phyloP scores from a whole-genome alignment of 2,329 filamentous ascomycete species.

The Diatrype stigma region DNA sequence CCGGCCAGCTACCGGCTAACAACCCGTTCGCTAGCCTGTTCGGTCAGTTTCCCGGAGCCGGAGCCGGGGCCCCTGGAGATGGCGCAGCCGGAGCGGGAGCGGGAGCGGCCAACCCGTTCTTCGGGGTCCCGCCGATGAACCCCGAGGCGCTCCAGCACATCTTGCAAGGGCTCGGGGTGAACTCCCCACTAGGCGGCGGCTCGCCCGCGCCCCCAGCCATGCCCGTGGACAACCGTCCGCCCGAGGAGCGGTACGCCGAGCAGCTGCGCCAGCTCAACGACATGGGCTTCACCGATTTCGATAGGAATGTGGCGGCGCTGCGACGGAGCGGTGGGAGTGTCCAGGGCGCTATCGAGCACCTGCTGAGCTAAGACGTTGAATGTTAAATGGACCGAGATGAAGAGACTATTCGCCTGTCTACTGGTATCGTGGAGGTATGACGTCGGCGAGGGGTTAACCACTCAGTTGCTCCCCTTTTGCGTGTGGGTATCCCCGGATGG shows the following conservation, averaged over 20 bases:
- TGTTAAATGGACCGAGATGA: too few relatives aligned
- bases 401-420: too few relatives aligned
- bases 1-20: constrained; percentile 31
- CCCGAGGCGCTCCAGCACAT: constrained; percentile 54
- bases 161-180: constrained; percentile 45
- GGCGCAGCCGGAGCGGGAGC: constrained; percentile 20
- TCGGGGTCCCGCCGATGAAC: constrained; percentile 42
- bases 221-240: constrained; percentile 80
- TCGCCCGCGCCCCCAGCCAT: constrained; percentile 41
- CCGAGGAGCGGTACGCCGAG: constrained; percentile 87
- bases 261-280: constrained; percentile 91
- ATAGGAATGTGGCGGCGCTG: constrained; percentile 83
- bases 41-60: too few relatives aligned
- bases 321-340: constrained; percentile 88
- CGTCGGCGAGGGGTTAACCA: too few relatives aligned
- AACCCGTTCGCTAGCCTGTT: constrained; percentile 71
- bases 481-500: too few relatives aligned
- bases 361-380: constrained; percentile 46
- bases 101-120: constrained; percentile 30
- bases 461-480: too few relatives aligned
- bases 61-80: too few relatives aligned
- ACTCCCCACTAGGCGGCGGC: constrained; percentile 33
- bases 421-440: too few relatives aligned
- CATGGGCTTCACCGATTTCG: constrained; percentile 98
- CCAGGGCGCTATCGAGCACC: constrained; percentile 80